These are phyloP conservation scores for Usnea hakonensis DNA, from an alignment of 495 filamentous ascomycete species.

Conservation along the genomic window DNA sequence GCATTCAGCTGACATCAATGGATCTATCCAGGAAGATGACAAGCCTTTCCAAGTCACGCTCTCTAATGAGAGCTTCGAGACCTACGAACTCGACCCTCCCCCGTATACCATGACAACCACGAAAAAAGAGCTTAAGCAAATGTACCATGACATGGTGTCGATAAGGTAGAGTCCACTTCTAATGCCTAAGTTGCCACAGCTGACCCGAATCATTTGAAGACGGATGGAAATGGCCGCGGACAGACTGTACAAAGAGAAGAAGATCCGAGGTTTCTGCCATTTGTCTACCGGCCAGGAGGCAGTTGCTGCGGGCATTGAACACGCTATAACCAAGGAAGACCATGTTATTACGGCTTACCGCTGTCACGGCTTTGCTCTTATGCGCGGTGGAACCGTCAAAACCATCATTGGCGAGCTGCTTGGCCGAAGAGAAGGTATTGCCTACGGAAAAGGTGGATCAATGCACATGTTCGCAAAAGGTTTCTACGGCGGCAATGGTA, in stretches of 20 bases:
- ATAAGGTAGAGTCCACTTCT: slow-evolving; percentile 56
- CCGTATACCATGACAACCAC: slow-evolving; percentile 84
- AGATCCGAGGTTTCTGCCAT: slow-evolving; percentile 99
- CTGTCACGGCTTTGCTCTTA: slow-evolving; percentile 95
- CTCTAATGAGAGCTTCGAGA: slow-evolving; percentile 98
- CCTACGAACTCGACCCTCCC: slow-evolving; percentile 95
- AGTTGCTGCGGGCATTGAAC: slow-evolving; percentile 93
- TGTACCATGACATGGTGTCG: slow-evolving; percentile 96
- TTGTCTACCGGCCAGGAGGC: slow-evolving; percentile 96
- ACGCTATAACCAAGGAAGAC: slow-evolving; percentile 83
- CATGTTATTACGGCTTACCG: slow-evolving; percentile 96
- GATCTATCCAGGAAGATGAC: slow-evolving; percentile 66
- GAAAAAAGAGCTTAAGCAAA: slow-evolving; percentile 95
- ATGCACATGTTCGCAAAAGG: slow-evolving; percentile 99
- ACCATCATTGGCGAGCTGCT: slow-evolving; percentile 95
- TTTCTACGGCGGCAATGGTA: slow-evolving; percentile 98
- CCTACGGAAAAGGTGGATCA: slow-evolving; percentile 95
- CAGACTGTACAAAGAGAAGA: slow-evolving; percentile 98
- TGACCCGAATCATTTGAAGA: slow-evolving; percentile 38
- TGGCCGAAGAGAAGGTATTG: slow-evolving; percentile 89
- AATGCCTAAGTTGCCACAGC: slow-evolving; percentile 9
- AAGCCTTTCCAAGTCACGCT: slow-evolving; percentile 87
- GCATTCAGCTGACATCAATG: not conserved
- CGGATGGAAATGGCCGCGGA: slow-evolving; percentile 99
- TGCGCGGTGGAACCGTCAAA: slow-evolving; percentile 88